Evolutionary conservation across 2,329 filamentous ascomycete species (phyloP).

Genomic region (Penicillium fuscoglaucum): DNA sequence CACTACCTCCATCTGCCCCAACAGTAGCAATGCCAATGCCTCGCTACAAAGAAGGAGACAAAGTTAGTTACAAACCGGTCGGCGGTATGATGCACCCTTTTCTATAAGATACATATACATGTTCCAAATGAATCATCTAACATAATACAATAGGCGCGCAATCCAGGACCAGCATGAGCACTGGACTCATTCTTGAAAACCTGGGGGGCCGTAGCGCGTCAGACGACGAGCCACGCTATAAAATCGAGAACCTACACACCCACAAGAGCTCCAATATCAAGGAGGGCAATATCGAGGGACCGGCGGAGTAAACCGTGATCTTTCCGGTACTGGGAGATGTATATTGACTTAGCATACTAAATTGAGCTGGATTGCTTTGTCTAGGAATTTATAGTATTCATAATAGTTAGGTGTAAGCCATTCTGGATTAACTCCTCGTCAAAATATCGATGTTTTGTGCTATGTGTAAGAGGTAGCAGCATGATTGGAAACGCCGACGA

Average conservation of each 20-base stretch:
- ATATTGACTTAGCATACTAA: slow-evolving; percentile 1
- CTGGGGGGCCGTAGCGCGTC: slow-evolving; percentile 39
- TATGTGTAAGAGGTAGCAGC: not conserved
- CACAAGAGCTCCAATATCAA: slow-evolving; percentile 28
- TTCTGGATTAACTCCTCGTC: no score
- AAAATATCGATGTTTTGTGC: not conserved
- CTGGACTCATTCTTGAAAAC: slow-evolving; percentile 39
- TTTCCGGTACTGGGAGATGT: not conserved
- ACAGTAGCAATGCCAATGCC: slow-evolving; percentile 29
- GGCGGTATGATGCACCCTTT: slow-evolving; percentile 33
- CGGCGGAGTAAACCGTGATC: slow-evolving; percentile 20
- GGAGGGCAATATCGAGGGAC: slow-evolving; percentile 33
- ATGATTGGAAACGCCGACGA: not conserved
- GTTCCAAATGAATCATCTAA: not conserved
- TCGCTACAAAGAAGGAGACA: slow-evolving; percentile 36
- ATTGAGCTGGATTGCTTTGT: not conserved
- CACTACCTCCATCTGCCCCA: not conserved
- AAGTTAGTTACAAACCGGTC: slow-evolving; percentile 45
- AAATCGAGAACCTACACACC: slow-evolving; percentile 29
- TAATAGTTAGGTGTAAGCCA: not conserved
- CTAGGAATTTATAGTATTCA: not conserved
- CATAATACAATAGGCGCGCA: slow-evolving; percentile 34
- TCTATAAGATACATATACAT: slow-evolving; percentile 1
- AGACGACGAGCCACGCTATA: slow-evolving; percentile 39
- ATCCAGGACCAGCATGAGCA: slow-evolving; percentile 41